Evolutionary conservation across 2,329 filamentous ascomycete species (phyloP).

Genomic region (Aspergillus novoparasiticus): DNA sequence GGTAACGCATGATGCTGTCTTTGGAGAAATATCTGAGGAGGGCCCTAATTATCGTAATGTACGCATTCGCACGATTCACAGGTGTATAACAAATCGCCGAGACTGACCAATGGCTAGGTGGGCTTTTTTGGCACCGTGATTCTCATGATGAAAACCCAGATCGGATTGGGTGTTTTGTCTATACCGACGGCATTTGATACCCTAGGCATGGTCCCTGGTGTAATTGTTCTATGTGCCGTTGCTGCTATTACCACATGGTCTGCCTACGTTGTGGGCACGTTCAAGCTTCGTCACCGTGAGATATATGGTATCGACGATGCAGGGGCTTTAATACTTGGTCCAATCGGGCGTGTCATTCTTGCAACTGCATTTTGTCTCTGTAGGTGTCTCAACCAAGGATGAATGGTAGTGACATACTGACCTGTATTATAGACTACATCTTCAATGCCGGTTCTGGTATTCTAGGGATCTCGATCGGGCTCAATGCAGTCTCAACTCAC

Average conservation of each 20-base stretch:
- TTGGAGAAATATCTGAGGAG: constrained; percentile 35
- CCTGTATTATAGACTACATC: constrained; percentile 23
- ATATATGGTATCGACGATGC: neutral
- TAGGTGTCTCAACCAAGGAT: neutral
- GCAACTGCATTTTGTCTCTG: constrained; percentile 9
- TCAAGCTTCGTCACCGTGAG: neutral
- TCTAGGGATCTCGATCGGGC: constrained; percentile 42
- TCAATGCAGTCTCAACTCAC: constrained; percentile 45
- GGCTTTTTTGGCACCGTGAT: constrained; percentile 48
- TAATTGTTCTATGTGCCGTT: neutral
- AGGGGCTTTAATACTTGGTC: neutral
- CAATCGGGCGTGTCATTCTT: neutral
- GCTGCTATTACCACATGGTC: neutral
- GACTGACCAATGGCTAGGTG: constrained; percentile 26
- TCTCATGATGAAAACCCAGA: constrained; percentile 35
- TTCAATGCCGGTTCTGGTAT: constrained; percentile 47
- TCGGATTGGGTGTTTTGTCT: neutral
- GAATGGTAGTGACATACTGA: too few species aligned
- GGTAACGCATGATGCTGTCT: constrained; percentile 29
- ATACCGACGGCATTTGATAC: neutral
- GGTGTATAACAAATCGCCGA: too few species aligned
- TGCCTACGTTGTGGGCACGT: neutral
- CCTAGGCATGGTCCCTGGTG: neutral
- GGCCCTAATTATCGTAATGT: constrained; percentile 35
- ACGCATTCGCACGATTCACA: neutral